These are phyloP conservation scores for Kingdonia uniflora DNA, from an alignment of 164 flowering plant species.

Conservation along the genomic window DNA sequence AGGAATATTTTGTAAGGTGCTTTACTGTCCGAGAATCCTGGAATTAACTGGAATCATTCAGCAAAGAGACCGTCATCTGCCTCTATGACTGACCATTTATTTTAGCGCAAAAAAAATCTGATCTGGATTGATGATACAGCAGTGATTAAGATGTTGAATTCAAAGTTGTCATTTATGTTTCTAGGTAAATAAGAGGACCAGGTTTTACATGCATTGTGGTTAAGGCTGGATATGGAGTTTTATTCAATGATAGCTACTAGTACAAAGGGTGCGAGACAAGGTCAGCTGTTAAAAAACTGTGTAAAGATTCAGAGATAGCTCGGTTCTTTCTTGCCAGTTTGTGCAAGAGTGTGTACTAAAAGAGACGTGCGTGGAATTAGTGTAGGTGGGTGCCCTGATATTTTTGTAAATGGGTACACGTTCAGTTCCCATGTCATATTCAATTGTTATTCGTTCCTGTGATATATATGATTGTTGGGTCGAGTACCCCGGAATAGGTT, in stretches of 20 bases:
- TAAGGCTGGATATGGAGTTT: no score
- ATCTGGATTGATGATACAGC: no score
- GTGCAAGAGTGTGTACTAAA: neutral
- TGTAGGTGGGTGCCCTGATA: neutral
- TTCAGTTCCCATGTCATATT: conserved; percentile 1
- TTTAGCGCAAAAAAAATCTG: no score
- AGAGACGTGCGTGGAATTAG: neutral
- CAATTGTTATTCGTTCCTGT: conserved; percentile 13
- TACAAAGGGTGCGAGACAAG: neutral
- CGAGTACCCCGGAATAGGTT: conserved; percentile 13
- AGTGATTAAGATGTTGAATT: conserved; percentile 7
- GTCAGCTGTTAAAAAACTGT: neutral
- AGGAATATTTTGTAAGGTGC: conserved; percentile 2
- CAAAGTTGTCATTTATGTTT: conserved; percentile 10
- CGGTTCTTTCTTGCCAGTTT: conserved; percentile 1
- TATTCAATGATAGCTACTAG: neutral
- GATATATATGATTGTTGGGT: no score
- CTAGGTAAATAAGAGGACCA: no score
- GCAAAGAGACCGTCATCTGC: no score
- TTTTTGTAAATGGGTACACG: no score
- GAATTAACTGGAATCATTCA: conserved; percentile 5
- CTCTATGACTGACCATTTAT: no score
- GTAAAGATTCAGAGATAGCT: neutral
- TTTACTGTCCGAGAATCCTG: conserved; percentile 3
- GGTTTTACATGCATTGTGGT: no score